These are phyloP conservation scores for Apiospora aurea DNA, from an alignment of 2,329 filamentous ascomycete genomes.

Conservation along the genomic window DNA sequence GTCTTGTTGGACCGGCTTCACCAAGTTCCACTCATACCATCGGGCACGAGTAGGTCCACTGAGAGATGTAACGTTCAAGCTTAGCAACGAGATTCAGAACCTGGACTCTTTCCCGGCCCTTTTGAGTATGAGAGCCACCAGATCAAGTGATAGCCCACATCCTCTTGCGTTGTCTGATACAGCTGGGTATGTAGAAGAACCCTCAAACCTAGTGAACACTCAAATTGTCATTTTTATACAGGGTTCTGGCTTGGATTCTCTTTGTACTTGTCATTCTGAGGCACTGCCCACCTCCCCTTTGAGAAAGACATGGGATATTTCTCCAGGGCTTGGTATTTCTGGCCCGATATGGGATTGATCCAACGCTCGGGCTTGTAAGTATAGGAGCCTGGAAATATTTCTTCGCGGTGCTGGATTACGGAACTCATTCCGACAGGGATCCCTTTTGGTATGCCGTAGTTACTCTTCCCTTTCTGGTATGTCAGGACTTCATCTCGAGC, in stretches of 20 bases:
- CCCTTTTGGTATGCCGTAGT: constrained; percentile 20
- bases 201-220: no score
- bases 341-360: neutral
- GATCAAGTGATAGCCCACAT: constrained; percentile 34
- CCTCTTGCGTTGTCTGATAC: constrained; percentile 33
- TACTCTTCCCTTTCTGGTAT: neutral
- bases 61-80: no score
- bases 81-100: neutral
- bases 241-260: neutral
- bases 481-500: constrained; percentile 22
- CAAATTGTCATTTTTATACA: neutral
- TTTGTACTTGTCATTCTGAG: neutral
- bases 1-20: neutral
- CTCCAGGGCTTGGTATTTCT: constrained; percentile 25
- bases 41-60: neutral
- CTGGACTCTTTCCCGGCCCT: constrained; percentile 29
- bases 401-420: constrained; percentile 42
- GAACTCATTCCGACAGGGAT: constrained; percentile 45
- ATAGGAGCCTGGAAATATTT: constrained; percentile 36
- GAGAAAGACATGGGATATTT: constrained; percentile 19
- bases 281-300: constrained; percentile 12
- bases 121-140: constrained; percentile 33
- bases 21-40: neutral
- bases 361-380: constrained; percentile 31
- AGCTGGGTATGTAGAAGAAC: constrained; percentile 33